These are phyloP conservation scores for Vanrija pseudolonga DNA, from an alignment of 1,284 basidiomycete genomes.

Conservation along the genomic window DNA sequence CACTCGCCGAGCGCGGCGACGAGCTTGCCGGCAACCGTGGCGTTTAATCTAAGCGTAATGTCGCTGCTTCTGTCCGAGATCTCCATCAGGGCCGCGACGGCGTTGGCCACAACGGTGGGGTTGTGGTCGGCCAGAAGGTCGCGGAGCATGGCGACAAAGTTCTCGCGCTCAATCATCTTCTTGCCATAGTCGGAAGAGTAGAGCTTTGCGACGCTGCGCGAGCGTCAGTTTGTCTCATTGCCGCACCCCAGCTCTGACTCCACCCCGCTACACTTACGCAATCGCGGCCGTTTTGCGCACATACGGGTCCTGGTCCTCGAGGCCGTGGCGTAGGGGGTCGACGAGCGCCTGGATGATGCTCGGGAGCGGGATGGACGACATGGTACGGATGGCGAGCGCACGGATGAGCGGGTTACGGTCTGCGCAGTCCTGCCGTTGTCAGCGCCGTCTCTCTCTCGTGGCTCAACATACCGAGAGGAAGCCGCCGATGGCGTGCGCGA, in stretches of 20 bases:
- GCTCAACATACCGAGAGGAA: slow-evolving; percentile 68
- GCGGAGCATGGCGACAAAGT: slow-evolving; percentile 81
- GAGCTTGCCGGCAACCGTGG: slow-evolving; percentile 60
- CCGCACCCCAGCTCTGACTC: not conserved
- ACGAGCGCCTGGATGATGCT: slow-evolving; percentile 96
- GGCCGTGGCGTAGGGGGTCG: slow-evolving; percentile 86
- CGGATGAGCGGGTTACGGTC: slow-evolving; percentile 95
- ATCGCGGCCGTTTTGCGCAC: slow-evolving; percentile 95
- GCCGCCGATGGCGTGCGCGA: slow-evolving; percentile 94
- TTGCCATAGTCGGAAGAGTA: slow-evolving; percentile 85
- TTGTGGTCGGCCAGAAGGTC: slow-evolving; percentile 75
- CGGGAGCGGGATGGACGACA: slow-evolving; percentile 93
- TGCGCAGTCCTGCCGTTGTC: slow-evolving; percentile 67
- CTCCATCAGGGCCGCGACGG: slow-evolving; percentile 90
- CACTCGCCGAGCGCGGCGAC: slow-evolving; percentile 96
- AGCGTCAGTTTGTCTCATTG: slow-evolving; percentile 8
- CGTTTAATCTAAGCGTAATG: slow-evolving; percentile 49
- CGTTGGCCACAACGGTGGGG: slow-evolving; percentile 95
- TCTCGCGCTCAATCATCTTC: slow-evolving; percentile 83
- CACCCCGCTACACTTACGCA: slow-evolving; percentile 51
- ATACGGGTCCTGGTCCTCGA: slow-evolving; percentile 93
- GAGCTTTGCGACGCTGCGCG: slow-evolving; percentile 73
- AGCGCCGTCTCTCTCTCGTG: not conserved
- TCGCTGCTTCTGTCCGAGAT: slow-evolving; percentile 62
- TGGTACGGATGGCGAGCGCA: slow-evolving; percentile 92